Percentiles rank a stretch among this genome's conserved stretches.
Conservation (phyloP, 2,329 filamentous ascomycete species). For the Colletotrichum somersetense region DNA sequence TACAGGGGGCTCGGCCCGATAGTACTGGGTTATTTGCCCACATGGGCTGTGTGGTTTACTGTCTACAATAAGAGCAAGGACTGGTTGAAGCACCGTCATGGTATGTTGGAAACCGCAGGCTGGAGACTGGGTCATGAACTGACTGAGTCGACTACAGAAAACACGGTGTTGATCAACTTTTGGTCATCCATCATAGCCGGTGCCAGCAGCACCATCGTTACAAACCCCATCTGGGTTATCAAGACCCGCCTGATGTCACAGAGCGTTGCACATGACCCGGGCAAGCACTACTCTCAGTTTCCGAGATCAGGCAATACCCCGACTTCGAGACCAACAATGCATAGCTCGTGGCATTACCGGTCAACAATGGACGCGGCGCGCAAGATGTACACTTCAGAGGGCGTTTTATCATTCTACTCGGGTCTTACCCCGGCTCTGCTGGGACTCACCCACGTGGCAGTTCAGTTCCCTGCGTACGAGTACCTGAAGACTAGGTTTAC, state of each 20-base stretch:
- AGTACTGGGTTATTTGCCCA: conserved; percentile 94
- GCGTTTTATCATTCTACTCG: conserved; percentile 92
- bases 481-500: conserved; percentile 92
- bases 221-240: conserved; percentile 99
- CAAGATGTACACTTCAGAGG: conserved; percentile 96
- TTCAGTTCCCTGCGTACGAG: conserved; percentile 97
- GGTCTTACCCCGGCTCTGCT: conserved; percentile 92
- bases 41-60: conserved; percentile 98
- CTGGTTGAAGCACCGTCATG: conserved; percentile 75
- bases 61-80: conserved; percentile 93
- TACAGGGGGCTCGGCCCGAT: conserved; percentile 96
- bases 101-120: conserved; percentile 56
- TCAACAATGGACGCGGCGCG: conserved; percentile 91
- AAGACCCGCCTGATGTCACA: conserved; percentile 99
- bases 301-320: conserved; percentile 66
- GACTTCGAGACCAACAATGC: conserved; percentile 66
- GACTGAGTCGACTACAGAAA: conserved; percentile 64
- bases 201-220: conserved; percentile 91
- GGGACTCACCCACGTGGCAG: conserved; percentile 93
- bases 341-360: conserved; percentile 89
- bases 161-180: conserved; percentile 82
- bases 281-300: conserved; percentile 59
- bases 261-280: conserved; percentile 66
- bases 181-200: conserved; percentile 93
- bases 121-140: conserved; percentile 7